Evolutionary conservation across 2,329 filamentous ascomycete genomes (phyloP).

Genomic region (Diatrype stigma): DNA sequence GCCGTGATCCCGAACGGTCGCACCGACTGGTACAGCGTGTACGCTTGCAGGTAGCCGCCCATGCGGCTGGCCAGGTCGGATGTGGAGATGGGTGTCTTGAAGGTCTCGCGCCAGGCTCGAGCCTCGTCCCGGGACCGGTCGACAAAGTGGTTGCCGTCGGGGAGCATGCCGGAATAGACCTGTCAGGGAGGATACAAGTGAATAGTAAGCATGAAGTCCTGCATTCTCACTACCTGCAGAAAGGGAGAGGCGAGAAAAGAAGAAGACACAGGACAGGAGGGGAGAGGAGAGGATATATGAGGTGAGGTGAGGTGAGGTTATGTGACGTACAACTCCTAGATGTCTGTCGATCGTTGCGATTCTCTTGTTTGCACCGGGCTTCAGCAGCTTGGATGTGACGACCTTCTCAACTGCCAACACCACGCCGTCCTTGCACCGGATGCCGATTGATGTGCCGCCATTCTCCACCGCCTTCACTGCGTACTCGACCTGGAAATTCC

Average conservation of each 20-base stretch:
- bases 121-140: slow-evolving; percentile 93
- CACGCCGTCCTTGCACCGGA: slow-evolving; percentile 94
- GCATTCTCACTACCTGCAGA: slow-evolving; percentile 3
- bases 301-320: too few relatives aligned
- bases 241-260: not conserved
- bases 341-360: slow-evolving; percentile 94
- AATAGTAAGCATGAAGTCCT: slow-evolving; percentile 2
- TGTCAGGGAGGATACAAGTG: slow-evolving; percentile 32
- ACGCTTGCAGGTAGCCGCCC: slow-evolving; percentile 93
- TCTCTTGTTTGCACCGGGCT: slow-evolving; percentile 92
- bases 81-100: slow-evolving; percentile 91
- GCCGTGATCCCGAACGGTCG: slow-evolving; percentile 95
- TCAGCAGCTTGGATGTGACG: slow-evolving; percentile 89
- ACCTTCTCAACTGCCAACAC: slow-evolving; percentile 97
- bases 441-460: slow-evolving; percentile 91
- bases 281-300: slow-evolving; percentile 1
- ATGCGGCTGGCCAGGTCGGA: slow-evolving; percentile 86
- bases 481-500: slow-evolving; percentile 99
- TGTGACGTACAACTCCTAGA: slow-evolving; percentile 78
- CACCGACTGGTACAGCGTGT: slow-evolving; percentile 95
- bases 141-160: slow-evolving; percentile 92
- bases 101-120: slow-evolving; percentile 82
- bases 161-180: slow-evolving; percentile 92
- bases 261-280: not conserved
- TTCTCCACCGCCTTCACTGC: slow-evolving; percentile 98